Evolutionary conservation across 2,329 filamentous ascomycete species (phyloP).

Genomic region (Stagonosporopsis cucurbitacearum): DNA sequence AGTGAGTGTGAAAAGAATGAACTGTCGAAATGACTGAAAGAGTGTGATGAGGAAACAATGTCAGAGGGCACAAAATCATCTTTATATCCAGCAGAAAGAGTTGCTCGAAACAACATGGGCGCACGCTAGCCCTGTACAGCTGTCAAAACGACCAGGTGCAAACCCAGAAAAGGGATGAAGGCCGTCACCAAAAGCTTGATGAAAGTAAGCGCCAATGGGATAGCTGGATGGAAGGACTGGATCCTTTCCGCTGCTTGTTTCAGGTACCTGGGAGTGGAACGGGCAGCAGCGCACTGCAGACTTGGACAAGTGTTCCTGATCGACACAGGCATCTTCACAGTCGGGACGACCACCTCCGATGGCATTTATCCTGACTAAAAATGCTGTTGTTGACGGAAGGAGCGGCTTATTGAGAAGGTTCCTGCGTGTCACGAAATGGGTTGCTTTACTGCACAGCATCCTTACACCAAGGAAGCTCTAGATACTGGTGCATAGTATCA

Average conservation of each 20-base stretch:
- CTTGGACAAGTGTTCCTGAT: constrained; percentile 20
- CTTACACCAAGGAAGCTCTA: neutral
- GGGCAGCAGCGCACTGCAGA: constrained; percentile 14
- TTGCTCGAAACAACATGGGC: constrained; percentile 12
- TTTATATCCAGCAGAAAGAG: constrained; percentile 24
- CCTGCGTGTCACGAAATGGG: neutral
- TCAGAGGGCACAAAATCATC: constrained; percentile 5
- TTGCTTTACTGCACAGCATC: neutral
- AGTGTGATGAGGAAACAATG: constrained; percentile 21
- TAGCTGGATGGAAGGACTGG: constrained; percentile 1
- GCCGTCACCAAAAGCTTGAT: constrained; percentile 22
- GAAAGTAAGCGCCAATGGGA: constrained; percentile 11
- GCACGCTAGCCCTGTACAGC: constrained; percentile 12
- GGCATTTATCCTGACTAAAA: neutral
- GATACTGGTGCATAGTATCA: too few species aligned
- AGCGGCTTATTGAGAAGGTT: constrained; percentile 6
- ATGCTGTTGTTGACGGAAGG: neutral
- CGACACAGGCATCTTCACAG: constrained; percentile 25
- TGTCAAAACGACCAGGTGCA: constrained; percentile 17
- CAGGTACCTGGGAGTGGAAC: constrained; percentile 13
- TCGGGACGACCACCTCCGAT: constrained; percentile 20
- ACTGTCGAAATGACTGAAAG: constrained; percentile 32
- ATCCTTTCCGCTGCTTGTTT: constrained; percentile 21
- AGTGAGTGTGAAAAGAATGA: constrained; percentile 34
- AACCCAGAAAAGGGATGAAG: constrained; percentile 16